Evolutionary conservation across 495 filamentous ascomycete genomes (phyloP).

Genomic region (Aspergillus carlsbadensis): DNA sequence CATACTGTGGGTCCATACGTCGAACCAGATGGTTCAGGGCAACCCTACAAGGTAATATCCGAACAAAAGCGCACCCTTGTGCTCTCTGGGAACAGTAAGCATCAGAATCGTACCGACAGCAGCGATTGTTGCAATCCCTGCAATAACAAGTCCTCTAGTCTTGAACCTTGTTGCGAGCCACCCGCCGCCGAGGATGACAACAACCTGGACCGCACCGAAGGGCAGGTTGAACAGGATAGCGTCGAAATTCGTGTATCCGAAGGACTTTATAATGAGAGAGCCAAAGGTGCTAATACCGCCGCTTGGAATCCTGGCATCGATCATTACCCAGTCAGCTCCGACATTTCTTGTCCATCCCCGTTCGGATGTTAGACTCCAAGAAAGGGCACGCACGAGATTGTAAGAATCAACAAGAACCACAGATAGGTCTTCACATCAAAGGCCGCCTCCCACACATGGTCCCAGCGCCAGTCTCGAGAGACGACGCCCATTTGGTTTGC

Average conservation of each 20-base stretch:
- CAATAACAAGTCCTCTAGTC: constrained; percentile 22
- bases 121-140: constrained; percentile 14
- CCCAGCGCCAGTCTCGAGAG: constrained; percentile 45
- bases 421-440: constrained; percentile 42
- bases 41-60: constrained; percentile 24
- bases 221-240: constrained; percentile 36
- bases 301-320: constrained; percentile 22
- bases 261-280: constrained; percentile 35
- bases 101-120: constrained; percentile 24
- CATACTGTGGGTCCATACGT: too few species aligned
- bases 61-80: constrained; percentile 27
- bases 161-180: constrained; percentile 40
- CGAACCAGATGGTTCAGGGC: too few species aligned
- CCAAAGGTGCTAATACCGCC: constrained; percentile 39
- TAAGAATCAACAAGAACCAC: constrained; percentile 26
- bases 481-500: constrained; percentile 55
- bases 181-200: constrained; percentile 41
- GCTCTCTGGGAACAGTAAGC: constrained; percentile 22
- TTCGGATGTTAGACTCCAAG: neutral
- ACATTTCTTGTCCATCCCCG: neutral
- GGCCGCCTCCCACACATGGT: constrained; percentile 48
- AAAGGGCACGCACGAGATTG: constrained; percentile 26
- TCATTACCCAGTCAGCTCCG: neutral
- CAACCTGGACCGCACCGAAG: constrained; percentile 43
- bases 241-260: constrained; percentile 33